Base-by-base conservation (phyloP, 2,329 filamentous ascomycete species). In the Orbilia blumenaviensis region DNA sequence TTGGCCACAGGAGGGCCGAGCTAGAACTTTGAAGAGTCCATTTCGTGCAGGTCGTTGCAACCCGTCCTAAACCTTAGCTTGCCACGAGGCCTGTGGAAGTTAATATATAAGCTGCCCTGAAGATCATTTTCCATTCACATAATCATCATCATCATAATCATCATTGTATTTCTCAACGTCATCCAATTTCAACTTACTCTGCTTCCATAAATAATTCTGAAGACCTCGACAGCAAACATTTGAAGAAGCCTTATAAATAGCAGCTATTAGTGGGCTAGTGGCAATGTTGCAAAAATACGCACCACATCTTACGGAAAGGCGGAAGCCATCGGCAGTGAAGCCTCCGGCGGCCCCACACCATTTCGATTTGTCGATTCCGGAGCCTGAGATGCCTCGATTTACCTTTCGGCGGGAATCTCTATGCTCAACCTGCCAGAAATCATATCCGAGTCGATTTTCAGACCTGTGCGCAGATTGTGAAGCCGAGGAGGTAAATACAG, bases 91-190 rank as follows among this genome's bases (percentile, higher is more conserved):
- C 18, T 64, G 27, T 66, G n/a, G 23, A 41, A 34, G 7, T 3
- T 50, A 29, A 29, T 27, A 25, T 72, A 72, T 72, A 74, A 73
- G 32, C 27, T 41, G 34, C 50, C 52, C 48, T 46, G 61, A 66
- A 61, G 52, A 74, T 74, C 69, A 48, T n/a, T 52, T 61, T 54
- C 69, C 52, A 61, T 74, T 62, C 54, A 16, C n/a, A 62, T n/a
- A n/a, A n/a, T n/a, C n/a, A n/a, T n/a, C n/a, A n/a, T n/a, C n/a
- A n/a, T n/a, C n/a, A n/a, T n/a, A n/a, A n/a, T 66, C 42, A 8
- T 36, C 48, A 66, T 34, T 27, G 16, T 46, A 25, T 34, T 38
- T 9, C 12, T 56, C 14, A 46, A 52, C 25, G 34, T 73, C 50
- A 56, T 56, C 12, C 38, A n/a, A 3, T 25, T 56, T 10, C 16